Evolutionary conservation across 495 filamentous ascomycete species (phyloP).

Genomic region (Penicillium samsonianum): DNA sequence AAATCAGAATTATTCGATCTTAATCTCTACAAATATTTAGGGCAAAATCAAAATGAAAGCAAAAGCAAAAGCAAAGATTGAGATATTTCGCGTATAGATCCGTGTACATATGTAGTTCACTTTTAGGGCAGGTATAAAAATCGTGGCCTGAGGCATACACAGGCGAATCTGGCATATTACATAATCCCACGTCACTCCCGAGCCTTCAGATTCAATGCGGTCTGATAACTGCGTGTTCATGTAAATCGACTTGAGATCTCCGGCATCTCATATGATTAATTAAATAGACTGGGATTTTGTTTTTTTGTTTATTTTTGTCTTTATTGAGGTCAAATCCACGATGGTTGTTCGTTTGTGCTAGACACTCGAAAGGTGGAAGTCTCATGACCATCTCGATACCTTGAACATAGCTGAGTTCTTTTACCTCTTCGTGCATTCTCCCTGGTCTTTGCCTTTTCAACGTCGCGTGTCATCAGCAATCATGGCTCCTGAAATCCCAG

Average conservation of each 20-base stretch:
- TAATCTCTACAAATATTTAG: too few species aligned
- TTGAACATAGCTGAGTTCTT: not conserved
- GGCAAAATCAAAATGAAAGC: not conserved
- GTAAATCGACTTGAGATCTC: not conserved
- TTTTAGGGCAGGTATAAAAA: not conserved
- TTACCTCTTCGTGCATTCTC: not conserved
- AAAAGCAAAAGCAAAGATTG: too few species aligned
- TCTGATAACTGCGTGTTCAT: not conserved
- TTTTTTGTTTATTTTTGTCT: not conserved
- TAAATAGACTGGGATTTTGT: not conserved
- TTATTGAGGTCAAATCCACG: not conserved
- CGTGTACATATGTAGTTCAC: too few species aligned
- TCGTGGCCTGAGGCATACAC: not conserved
- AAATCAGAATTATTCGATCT: not conserved
- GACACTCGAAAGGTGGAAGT: slow-evolving; percentile 5
- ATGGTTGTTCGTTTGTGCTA: slow-evolving; percentile 1
- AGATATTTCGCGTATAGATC: too few species aligned
- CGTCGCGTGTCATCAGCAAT: not conserved
- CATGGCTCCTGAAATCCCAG: slow-evolving; percentile 55
- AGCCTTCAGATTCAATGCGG: not conserved
- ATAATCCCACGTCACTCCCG: slow-evolving; percentile 5
- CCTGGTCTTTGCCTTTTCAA: not conserved
- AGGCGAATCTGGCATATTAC: not conserved
- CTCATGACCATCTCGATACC: not conserved
- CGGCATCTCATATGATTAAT: not conserved